These are phyloP conservation scores for Stagonosporopsis cucurbitacearum DNA, from an alignment of 2,329 filamentous ascomycete genomes.

Conservation along the genomic window DNA sequence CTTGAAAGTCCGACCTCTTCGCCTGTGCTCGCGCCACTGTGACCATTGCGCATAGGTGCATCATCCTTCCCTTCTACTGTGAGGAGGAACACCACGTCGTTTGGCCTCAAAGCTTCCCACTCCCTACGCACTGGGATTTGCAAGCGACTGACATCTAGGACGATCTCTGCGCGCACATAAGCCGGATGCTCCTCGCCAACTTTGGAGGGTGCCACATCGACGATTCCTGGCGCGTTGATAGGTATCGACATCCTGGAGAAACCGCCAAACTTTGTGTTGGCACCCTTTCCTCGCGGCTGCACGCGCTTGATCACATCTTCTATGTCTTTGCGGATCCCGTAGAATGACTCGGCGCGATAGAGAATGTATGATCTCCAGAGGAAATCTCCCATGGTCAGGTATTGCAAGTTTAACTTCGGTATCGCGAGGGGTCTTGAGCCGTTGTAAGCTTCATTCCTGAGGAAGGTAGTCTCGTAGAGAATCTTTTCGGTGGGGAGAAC, in stretches of 20 bases:
- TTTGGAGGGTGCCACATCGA: constrained; percentile 81
- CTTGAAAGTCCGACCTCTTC: constrained; percentile 72
- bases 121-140: constrained; percentile 77
- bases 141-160: constrained; percentile 81
- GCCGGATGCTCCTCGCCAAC: constrained; percentile 87
- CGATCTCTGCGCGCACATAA: constrained; percentile 83
- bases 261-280: constrained; percentile 74
- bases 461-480: constrained; percentile 78
- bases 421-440: constrained; percentile 86
- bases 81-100: constrained; percentile 89
- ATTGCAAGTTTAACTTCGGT: constrained; percentile 94
- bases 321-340: constrained; percentile 89
- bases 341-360: constrained; percentile 90
- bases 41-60: constrained; percentile 62
- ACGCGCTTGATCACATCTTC: constrained; percentile 81
- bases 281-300: constrained; percentile 72
- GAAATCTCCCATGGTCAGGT: constrained; percentile 93
- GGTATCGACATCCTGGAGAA: constrained; percentile 92
- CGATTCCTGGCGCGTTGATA: constrained; percentile 82
- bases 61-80: constrained; percentile 70
- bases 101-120: constrained; percentile 86
- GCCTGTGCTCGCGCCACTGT: constrained; percentile 54
- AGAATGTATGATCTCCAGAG: constrained; percentile 93
- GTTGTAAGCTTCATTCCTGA: constrained; percentile 85
- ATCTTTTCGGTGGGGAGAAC: constrained; percentile 83